A percentile compares a stretch with the other conserved stretches of the same genome.
Evolutionary conservation across 495 filamentous ascomycete species (phyloP).

Genomic region (Penicillium waksmanii): DNA sequence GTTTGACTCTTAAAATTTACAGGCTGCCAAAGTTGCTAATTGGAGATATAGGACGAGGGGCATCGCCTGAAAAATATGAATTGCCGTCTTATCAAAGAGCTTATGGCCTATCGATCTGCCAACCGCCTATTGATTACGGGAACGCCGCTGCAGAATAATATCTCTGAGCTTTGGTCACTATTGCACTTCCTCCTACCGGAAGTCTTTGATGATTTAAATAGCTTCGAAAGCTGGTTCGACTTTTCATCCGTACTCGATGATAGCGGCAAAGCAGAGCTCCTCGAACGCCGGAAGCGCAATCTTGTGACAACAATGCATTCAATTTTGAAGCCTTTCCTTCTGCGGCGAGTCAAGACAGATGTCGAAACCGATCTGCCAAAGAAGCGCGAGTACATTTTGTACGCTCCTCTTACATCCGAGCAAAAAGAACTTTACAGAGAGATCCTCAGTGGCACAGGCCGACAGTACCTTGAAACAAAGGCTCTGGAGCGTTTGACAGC

Average conservation of each 20-base stretch:
- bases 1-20: conserved; percentile 8
- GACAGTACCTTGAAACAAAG: conserved; percentile 82
- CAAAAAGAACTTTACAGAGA: conserved; percentile 91
- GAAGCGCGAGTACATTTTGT: conserved; percentile 95
- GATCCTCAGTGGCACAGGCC: conserved; percentile 76
- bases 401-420: conserved; percentile 82
- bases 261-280: conserved; percentile 62
- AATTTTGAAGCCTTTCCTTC: conserved; percentile 87
- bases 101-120: conserved; percentile 84
- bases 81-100: conserved; percentile 83
- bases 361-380: conserved; percentile 88
- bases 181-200: conserved; percentile 91
- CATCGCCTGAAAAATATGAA: conserved; percentile 98
- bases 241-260: conserved; percentile 85
- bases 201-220: conserved; percentile 85
- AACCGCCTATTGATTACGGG: conserved; percentile 93
- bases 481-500: conserved; percentile 66
- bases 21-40: conserved; percentile 13
- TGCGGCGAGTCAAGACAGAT: conserved; percentile 89
- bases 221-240: conserved; percentile 95
- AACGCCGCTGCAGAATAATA: conserved; percentile 94
- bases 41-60: conserved; percentile 72
- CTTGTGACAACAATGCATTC: conserved; percentile 88
- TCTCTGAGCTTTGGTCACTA: conserved; percentile 92
- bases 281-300: conserved; percentile 67